Evolutionary conservation across 768 basidiomycete genomes (phyloP).

Genomic region (Serendipita vermifera): DNA sequence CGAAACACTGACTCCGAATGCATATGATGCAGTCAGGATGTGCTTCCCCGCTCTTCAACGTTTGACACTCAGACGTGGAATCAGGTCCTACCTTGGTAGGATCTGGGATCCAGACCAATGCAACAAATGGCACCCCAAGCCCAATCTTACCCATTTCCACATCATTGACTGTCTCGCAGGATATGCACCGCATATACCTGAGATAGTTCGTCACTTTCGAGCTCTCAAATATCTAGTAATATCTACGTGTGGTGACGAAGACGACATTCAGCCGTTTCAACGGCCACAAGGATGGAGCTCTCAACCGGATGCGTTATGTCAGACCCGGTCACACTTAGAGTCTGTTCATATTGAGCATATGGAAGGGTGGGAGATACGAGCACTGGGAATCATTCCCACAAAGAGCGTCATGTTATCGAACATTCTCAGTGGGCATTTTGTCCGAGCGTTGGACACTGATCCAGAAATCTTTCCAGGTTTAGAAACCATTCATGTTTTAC

Average conservation of each 20-base stretch:
- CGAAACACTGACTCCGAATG: not conserved
- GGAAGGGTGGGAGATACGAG: not conserved
- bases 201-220: not conserved
- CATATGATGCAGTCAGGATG: not conserved
- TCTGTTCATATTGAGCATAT: not conserved
- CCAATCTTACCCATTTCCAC: not conserved
- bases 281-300: not conserved
- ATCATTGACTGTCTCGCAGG: not conserved
- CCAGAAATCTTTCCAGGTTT: not conserved
- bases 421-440: not conserved
- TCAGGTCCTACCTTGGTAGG: not conserved
- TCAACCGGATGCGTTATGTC: not conserved
- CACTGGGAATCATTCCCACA: not conserved
- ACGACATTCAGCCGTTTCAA: not conserved
- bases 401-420: not conserved
- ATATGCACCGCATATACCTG: not conserved
- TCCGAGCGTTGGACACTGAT: not conserved
- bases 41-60: not conserved
- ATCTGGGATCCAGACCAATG: not conserved
- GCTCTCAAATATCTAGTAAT: not conserved
- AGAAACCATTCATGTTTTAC: no score
- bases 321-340: not conserved
- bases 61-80: not conserved
- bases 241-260: not conserved
- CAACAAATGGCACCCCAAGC: not conserved